Evolutionary conservation across 192 early-diverging fungal species (phyloP).

Genomic region (Coemansia sp.): DNA sequence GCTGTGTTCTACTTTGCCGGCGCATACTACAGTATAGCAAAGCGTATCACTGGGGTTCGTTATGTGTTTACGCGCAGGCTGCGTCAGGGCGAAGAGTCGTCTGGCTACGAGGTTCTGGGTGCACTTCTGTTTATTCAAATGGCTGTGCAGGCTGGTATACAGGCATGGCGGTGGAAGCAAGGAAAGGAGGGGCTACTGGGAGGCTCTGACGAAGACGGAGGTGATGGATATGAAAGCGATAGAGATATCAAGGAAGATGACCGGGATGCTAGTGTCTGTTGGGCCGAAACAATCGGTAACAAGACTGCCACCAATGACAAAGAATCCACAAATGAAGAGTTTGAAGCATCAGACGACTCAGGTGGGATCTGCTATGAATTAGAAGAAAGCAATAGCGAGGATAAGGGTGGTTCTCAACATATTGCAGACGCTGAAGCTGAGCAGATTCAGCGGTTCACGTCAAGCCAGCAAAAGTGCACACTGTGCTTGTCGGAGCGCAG

Average conservation of each 20-base stretch:
- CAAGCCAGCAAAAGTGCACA: slow-evolving; percentile 71
- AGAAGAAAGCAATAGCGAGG: slow-evolving; percentile 4
- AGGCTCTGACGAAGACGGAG: slow-evolving; percentile 12
- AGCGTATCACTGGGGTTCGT: slow-evolving; percentile 74
- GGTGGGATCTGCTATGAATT: background rate
- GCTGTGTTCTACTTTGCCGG: slow-evolving; percentile 89
- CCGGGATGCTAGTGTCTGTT: background rate
- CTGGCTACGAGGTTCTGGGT: slow-evolving; percentile 85
- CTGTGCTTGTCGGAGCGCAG: slow-evolving; percentile 80
- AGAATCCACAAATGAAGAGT: slow-evolving; percentile 12
- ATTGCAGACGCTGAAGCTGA: slow-evolving; percentile 11
- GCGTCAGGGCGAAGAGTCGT: slow-evolving; percentile 67
- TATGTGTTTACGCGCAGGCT: slow-evolving; percentile 83
- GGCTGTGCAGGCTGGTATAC: slow-evolving; percentile 58
- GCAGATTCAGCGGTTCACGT: slow-evolving; percentile 39
- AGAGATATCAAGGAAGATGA: slow-evolving; percentile 6
- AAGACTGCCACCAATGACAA: background rate
- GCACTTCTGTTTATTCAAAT: slow-evolving; percentile 76
- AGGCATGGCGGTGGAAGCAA: slow-evolving; percentile 22
- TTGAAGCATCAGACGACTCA: slow-evolving; percentile 12
- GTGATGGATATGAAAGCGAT: slow-evolving; percentile 34
- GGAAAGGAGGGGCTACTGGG: background rate
- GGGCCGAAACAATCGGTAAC: slow-evolving; percentile 6
- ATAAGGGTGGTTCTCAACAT: background rate
- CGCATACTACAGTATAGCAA: slow-evolving; percentile 78